phyloP scores from a whole-genome alignment of 2,329 filamentous ascomycete genomes.

The Aspergillus eucalypticola region DNA sequence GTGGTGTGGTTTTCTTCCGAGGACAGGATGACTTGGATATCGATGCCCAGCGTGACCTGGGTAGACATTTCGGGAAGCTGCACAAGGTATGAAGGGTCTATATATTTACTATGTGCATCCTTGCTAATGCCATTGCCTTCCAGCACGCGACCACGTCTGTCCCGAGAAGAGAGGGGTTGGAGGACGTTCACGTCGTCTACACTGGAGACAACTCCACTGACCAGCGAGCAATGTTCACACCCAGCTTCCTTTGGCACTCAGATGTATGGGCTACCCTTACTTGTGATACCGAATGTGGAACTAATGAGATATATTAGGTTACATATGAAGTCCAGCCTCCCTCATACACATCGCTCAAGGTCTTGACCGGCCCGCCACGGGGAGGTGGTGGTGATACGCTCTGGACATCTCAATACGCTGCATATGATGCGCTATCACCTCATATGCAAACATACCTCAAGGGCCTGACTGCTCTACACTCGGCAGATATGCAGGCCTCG shows the following conservation, averaged over 20 bases:
- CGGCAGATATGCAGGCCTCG: constrained; percentile 56
- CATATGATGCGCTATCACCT: constrained; percentile 58
- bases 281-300: not conserved
- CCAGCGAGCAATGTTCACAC: constrained; percentile 56
- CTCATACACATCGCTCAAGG: constrained; percentile 58
- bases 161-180: constrained; percentile 51
- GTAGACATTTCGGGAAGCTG: constrained; percentile 54
- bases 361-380: constrained; percentile 55
- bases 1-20: constrained; percentile 61
- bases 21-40: constrained; percentile 57
- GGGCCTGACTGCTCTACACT: constrained; percentile 57
- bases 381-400: constrained; percentile 60
- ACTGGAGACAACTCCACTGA: constrained; percentile 55
- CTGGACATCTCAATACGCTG: constrained; percentile 60
- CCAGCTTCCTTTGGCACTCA: constrained; percentile 58
- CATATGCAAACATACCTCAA: constrained; percentile 61
- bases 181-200: constrained; percentile 60
- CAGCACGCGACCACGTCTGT: constrained; percentile 56
- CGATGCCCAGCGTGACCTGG: constrained; percentile 55
- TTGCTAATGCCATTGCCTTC: not conserved
- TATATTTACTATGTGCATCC: too few relatives aligned
- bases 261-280: constrained; percentile 42
- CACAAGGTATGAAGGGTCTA: constrained; percentile 41
- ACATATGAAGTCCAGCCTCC: constrained; percentile 61
- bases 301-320: constrained; percentile 36